Percentiles rank a stretch among this genome's conserved stretches.
These are phyloP conservation scores for Potentilla sterilis DNA, from an alignment of 306 rosid genomes.

Conservation along the genomic window DNA sequence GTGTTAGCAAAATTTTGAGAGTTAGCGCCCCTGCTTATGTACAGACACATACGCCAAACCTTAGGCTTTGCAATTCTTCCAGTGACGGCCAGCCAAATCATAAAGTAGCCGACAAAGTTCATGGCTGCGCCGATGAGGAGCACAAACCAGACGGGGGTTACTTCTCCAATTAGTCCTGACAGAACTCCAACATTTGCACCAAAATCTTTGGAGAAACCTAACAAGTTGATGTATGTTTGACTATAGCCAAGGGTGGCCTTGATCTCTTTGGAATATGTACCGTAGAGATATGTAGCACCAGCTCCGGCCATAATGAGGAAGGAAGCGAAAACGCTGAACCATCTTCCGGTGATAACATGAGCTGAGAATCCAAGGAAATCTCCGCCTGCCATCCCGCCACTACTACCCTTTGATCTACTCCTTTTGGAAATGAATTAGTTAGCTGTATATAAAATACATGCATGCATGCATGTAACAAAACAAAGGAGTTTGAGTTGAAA, in stretches of 20 bases:
- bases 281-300: conserved; percentile 48
- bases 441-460: background rate
- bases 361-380: background rate
- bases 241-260: conserved; percentile 40
- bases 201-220: background rate
- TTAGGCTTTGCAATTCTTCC: conserved; percentile 27
- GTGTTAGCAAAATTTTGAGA: conserved; percentile 34
- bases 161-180: conserved; percentile 11
- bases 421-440: background rate
- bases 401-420: background rate
- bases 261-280: conserved; percentile 22
- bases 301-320: conserved; percentile 54
- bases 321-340: conserved; percentile 53
- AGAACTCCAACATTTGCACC: conserved; percentile 12
- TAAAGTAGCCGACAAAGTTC: conserved; percentile 25
- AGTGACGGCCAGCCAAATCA: conserved; percentile 47
- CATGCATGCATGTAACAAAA: background rate
- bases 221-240: background rate
- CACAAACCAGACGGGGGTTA: conserved; percentile 4
- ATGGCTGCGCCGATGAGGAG: background rate
- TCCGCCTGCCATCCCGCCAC: background rate
- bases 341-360: conserved; percentile 37
- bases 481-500: background rate
- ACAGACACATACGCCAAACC: conserved; percentile 22
- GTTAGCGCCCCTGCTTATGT: conserved; percentile 48